Percentiles rank a stretch among this genome's conserved stretches.
Conservation (phyloP, 2,329 filamentous ascomycete species). For the Phialemoniopsis sp. region DNA sequence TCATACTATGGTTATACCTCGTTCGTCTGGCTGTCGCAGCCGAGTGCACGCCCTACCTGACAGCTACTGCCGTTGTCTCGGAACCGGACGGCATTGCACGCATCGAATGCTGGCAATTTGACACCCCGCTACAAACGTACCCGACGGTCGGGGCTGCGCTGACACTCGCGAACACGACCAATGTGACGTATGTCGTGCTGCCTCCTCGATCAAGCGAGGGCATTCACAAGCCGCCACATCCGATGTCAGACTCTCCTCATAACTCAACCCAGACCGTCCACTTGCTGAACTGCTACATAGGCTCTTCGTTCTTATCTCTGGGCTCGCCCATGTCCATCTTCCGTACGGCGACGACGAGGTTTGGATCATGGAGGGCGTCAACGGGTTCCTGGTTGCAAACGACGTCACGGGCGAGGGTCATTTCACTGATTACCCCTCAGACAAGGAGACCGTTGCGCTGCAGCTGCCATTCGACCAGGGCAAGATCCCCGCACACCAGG, state of each 20-base stretch:
- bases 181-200: slow-evolving; percentile 11
- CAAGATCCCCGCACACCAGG: slow-evolving; percentile 7
- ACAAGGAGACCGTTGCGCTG: slow-evolving; percentile 15
- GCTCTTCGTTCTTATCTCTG: slow-evolving; percentile 10
- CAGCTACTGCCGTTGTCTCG: slow-evolving; percentile 5
- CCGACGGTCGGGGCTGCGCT: slow-evolving; percentile 8
- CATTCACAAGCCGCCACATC: slow-evolving; percentile 9
- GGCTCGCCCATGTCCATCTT: slow-evolving; percentile 7
- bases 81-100: slow-evolving; percentile 4
- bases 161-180: slow-evolving; percentile 5
- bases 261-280: not conserved
- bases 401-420: slow-evolving; percentile 18
- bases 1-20: not conserved
- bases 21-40: not conserved
- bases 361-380: slow-evolving; percentile 9
- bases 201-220: slow-evolving; percentile 9
- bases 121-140: slow-evolving; percentile 5
- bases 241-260: slow-evolving; percentile 6
- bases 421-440: slow-evolving; percentile 17
- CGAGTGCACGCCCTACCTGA: not conserved
- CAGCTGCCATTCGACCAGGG: slow-evolving; percentile 18
- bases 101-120: slow-evolving; percentile 9
- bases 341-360: slow-evolving; percentile 4
- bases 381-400: slow-evolving; percentile 15
- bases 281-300: not conserved